Evolutionary conservation across 345 rosid species (phyloP), one percentile per base, ranked within the genome.

Genomic region (Eucalyptus microcorys): DNA sequence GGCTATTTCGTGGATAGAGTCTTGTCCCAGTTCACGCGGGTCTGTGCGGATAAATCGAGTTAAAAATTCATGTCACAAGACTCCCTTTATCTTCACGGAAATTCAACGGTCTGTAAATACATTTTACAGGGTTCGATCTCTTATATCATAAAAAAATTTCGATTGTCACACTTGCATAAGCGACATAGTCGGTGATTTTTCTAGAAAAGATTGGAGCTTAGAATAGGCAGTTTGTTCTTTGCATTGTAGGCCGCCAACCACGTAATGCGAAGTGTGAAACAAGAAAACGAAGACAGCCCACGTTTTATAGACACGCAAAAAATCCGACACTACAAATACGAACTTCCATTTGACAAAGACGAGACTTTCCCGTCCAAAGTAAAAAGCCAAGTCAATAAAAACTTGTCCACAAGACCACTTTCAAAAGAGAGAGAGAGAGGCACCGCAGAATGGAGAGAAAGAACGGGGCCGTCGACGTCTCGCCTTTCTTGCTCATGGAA

Each of bases 1-100:
- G 1, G 10, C 0, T 10, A 14, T 64, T 64, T 64, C 10, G 3
- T 34, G 7, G 14, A 0, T 71, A 37, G 43, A 9, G 26, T 71
- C 4, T 32, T 21, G 14, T 10, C 14, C 14, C 27, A 6, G 7
- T 76, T 37, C 21, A 76, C 4, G 26, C 7, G 5, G 3, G 8
- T 64, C 9, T 14, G 19, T 61, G 8, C 3, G 32, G 71, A 61
- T 30, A 61, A 30, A 61, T 61, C 8, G 71, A 61, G 34, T 71
- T 34, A 10, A 10, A 10, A 19, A 71, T 34, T 71, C 7, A 37
- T 34, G 43, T 71, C 6, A 10, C 7, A 10, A 37, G 14, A 19
- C 27, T 19, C 8, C 4, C 19, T 10, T 21, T 19, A 5, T 64
- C 12, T 14, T 48, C 37, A 19, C 4, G 76, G 1, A 64, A 64